Evolutionary conservation across 768 basidiomycete genomes (phyloP).

Genomic region (Hirschioporus abietinus): DNA sequence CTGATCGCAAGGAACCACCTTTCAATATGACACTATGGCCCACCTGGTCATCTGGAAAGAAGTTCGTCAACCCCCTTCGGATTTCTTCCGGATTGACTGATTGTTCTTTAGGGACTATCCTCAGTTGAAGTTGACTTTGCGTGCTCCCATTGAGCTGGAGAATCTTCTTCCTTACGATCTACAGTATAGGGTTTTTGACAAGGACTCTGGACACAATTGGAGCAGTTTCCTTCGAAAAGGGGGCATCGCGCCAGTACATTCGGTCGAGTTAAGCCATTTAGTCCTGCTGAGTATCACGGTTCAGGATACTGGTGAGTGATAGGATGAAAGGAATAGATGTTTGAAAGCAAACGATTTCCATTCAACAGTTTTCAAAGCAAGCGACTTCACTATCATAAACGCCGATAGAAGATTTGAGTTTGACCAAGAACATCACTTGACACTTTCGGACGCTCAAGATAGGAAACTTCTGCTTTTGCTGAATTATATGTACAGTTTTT

Average conservation of each 20-base stretch:
- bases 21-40: slow-evolving; percentile 59
- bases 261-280: slow-evolving; percentile 86
- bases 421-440: slow-evolving; percentile 68
- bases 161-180: slow-evolving; percentile 93
- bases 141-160: slow-evolving; percentile 92
- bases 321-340: neutral
- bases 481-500: slow-evolving; percentile 76
- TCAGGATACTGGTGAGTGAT: slow-evolving; percentile 75
- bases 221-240: slow-evolving; percentile 89
- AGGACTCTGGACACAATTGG: slow-evolving; percentile 91
- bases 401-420: slow-evolving; percentile 89
- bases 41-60: neutral
- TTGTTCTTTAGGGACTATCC: slow-evolving; percentile 63
- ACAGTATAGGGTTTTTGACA: slow-evolving; percentile 96
- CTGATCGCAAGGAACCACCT: slow-evolving; percentile 73
- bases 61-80: neutral
- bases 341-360: slow-evolving; percentile 3
- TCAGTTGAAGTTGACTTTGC: slow-evolving; percentile 76
- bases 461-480: slow-evolving; percentile 76
- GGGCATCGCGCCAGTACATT: slow-evolving; percentile 94
- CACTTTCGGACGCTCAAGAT: slow-evolving; percentile 65
- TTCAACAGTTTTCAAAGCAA: slow-evolving; percentile 74
- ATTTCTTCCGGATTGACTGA: neutral
- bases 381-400: slow-evolving; percentile 97
- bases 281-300: slow-evolving; percentile 85